A percentile compares a stretch with the other conserved stretches of the same genome.
These are phyloP conservation scores for Sapria himalayana DNA, from an alignment of 345 rosid genomes.

Conservation along the genomic window DNA sequence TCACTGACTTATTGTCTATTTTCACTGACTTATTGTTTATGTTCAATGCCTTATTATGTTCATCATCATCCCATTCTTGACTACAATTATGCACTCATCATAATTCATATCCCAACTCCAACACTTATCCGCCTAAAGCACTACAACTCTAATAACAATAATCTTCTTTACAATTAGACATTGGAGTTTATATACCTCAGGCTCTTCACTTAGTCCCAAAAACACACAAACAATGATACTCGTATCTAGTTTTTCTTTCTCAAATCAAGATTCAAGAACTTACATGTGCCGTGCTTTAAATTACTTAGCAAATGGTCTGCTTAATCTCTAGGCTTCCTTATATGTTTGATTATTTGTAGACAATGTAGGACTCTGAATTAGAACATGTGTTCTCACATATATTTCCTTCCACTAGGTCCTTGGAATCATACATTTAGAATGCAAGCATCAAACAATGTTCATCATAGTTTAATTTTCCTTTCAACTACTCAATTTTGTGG, in stretches of 20 bases:
- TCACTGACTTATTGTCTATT: not conserved
- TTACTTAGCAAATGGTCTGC: not conserved
- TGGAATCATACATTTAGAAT: not conserved
- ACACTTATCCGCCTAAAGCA: not conserved
- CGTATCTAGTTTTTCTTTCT: not conserved
- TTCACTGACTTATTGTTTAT: not conserved
- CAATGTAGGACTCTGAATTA: not conserved
- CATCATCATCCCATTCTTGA: not conserved
- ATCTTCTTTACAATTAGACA: not conserved
- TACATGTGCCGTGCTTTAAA: not conserved
- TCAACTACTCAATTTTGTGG: not conserved
- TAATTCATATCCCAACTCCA: not conserved
- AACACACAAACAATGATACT: not conserved
- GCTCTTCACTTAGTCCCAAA: constrained; percentile 5
- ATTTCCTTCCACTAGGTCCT: not conserved
- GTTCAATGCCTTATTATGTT: not conserved
- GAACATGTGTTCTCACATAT: too few relatives aligned
- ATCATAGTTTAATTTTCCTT: too few relatives aligned
- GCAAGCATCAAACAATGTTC: not conserved
- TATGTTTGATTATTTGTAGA: not conserved
- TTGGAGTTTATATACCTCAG: constrained; percentile 3
- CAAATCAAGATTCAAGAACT: not conserved
- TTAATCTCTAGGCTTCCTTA: not conserved
- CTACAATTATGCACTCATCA: not conserved
- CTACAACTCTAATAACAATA: constrained; percentile 1